Conservation (phyloP, 139 green algal species). For the Microglena sp. region DNA sequence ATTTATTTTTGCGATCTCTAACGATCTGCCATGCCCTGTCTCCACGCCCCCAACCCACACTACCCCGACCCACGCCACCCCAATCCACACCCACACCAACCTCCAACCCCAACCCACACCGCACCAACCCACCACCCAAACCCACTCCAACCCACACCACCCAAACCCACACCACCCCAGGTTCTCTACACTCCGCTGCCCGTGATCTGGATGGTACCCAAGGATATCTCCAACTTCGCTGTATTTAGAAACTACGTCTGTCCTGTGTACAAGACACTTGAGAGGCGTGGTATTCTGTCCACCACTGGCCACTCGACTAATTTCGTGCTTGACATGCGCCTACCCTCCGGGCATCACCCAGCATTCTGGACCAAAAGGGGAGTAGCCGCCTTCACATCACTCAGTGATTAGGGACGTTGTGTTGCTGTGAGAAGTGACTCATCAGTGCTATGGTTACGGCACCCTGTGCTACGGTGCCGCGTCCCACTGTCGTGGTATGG, state of each 20-base stretch:
- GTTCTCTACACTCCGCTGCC: slow-evolving; percentile 59
- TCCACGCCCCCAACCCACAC: no score
- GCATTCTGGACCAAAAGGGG: slow-evolving; percentile 68
- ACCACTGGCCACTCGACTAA: slow-evolving; percentile 83
- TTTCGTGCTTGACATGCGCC: slow-evolving; percentile 65
- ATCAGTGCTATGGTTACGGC: background rate
- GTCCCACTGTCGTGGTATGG: background rate
- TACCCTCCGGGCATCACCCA: slow-evolving; percentile 37
- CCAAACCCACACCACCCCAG: no score
- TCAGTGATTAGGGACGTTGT: no score
- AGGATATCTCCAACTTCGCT: slow-evolving; percentile 32
- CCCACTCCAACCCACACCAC: no score
- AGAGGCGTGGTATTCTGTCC: slow-evolving; percentile 53
- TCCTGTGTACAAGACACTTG: slow-evolving; percentile 71
- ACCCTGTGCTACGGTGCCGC: background rate
- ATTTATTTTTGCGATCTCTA: no score
- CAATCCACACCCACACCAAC: no score
- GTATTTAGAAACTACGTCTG: slow-evolving; percentile 52
- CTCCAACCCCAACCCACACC: no score
- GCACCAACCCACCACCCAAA: no score
- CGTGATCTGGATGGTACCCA: slow-evolving; percentile 60
- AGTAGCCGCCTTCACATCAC: slow-evolving; percentile 34
- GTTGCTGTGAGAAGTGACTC: no score
- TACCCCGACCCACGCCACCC: no score
- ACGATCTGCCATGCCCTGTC: no score